Evolutionary conservation across 805 yeast genomes (phyloP), one percentile per base, ranked within the genome.

Genomic region (Priceomyces medius): DNA sequence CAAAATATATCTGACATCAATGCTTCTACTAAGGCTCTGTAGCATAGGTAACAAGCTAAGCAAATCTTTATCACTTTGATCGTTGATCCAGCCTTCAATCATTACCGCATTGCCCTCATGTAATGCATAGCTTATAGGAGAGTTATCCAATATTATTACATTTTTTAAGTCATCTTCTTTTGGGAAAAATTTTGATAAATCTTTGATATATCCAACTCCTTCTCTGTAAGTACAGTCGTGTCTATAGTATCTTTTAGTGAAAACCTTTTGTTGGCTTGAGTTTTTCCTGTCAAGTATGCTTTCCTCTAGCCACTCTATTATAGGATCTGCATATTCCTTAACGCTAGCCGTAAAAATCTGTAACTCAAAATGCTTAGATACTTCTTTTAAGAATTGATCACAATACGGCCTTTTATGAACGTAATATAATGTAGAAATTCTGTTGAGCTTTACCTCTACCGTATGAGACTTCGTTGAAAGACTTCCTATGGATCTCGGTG

Each of bases 51-150:
- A 61, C 39, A 93, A 64, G 53, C 88, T 82, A 62, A 93, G 68
- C 44, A 93, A 67, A 54, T 88, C 96, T 17, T 82, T 71, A 57
- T 93, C 99, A 27, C 83, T 78, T n/a, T 95, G 96, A 63, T 93
- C 99, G 56, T 86, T 88, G 47, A 93, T 88, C 99, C 99, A 93
- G 35, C 99, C 98, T 64, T 90, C 97, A 5, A 93, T 88, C 67
- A 85, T 81, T 17, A 93, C 83, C 1, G 96, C 99, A 56, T 93
- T 93, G 50, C 83, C 83, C 44, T 81, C 87, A 60, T 91, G 90
- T 59, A 79, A 66, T 12, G 88, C 82, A 59, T 87, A 93, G 55
- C 95, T 85, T 19, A 89, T 77, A 1, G 98, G 98, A 8, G 97
- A 88, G 65, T 93, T 93, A 66, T 93, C 99, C 38, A 93, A 75